phyloP scores from a whole-genome alignment of 495 filamentous ascomycete genomes.

The Corynascus novoguineensis region DNA sequence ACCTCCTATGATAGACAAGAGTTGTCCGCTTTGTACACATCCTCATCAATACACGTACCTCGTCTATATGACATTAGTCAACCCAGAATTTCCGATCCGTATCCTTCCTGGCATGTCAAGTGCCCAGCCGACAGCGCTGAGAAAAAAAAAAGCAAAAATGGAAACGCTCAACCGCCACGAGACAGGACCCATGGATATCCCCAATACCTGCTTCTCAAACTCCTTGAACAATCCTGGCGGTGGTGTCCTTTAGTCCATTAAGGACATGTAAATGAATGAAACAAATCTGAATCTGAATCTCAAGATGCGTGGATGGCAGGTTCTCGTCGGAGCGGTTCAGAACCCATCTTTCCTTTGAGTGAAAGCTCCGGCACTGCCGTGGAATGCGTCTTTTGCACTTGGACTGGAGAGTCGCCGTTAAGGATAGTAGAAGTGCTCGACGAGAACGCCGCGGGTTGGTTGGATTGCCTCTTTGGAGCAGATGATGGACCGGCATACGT shows the following conservation, averaged over 20 bases:
- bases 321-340: conserved; percentile 26
- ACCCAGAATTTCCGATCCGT: neutral
- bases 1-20: neutral
- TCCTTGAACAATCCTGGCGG: conserved; percentile 3
- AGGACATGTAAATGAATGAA: neutral
- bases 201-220: conserved; percentile 3
- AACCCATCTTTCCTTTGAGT: conserved; percentile 21
- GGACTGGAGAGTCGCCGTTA: conserved; percentile 25
- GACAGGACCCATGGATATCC: neutral
- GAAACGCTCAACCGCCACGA: conserved; percentile 1
- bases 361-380: conserved; percentile 16
- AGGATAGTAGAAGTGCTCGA: conserved; percentile 22
- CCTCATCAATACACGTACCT: conserved; percentile 8
- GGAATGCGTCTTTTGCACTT: conserved; percentile 22
- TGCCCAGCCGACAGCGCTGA: neutral
- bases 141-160: neutral
- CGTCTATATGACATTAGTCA: conserved; percentile 16
- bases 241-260: neutral
- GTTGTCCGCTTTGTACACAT: conserved; percentile 7
- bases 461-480: conserved; percentile 28
- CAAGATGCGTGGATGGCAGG: conserved; percentile 25
- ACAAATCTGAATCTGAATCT: neutral
- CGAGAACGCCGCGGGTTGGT: conserved; percentile 28
- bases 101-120: neutral
- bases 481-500: conserved; percentile 24